Evolutionary conservation across 495 filamentous ascomycete species (phyloP), one percentile per base, ranked within the genome.

Genomic region (Xylaria castorea): DNA sequence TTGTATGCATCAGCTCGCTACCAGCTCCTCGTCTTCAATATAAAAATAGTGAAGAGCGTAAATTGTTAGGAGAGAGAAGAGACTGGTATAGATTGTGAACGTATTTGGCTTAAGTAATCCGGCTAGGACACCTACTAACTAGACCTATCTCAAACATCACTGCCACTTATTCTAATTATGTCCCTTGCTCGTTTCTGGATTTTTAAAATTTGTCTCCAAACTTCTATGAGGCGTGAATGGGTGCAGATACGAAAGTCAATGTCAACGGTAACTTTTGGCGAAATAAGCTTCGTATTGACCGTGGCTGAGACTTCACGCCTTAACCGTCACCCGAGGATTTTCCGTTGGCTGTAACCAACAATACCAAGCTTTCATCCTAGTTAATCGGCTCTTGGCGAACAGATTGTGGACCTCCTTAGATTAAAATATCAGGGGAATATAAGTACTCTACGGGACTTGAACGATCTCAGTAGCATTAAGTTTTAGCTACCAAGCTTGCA

Each of bases 251-350:
- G 58, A 61, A 38, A 1, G 32, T 20, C 32, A 61, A 18, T 22
- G 32, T 20, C 18, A n/a, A 60, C 14, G 57, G 30, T 20, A 60
- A 38, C 16, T 60, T 4, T 36, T 27, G 1, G 53, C 53, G 53
- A 57, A 27, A 32, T 32, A 38, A 36, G 58, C 38, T 61, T 61
- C 58, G 58, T 61, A 38, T 61, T 38, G 2, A 61, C 34, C 6
- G 58, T 61, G 58, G 58, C 58, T 61, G 58, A 61, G 57, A n/a
- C 32, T 36, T n/a, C 5, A n/a, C 20, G 34, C 60, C 4, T 42
- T 63, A 22, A 18, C n/a, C 36, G 11, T 25, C n/a, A 12, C 38
- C 61, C 61, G 61, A 63, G n/a, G 61, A 63, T 63, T 63, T 27
- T 38, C 61, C 61, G 61, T 25, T 27, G 22, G n/a, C 22, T 30